Base-by-base conservation (phyloP, 2,329 filamentous ascomycete species). In the Aspergillus luchuensis region DNA sequence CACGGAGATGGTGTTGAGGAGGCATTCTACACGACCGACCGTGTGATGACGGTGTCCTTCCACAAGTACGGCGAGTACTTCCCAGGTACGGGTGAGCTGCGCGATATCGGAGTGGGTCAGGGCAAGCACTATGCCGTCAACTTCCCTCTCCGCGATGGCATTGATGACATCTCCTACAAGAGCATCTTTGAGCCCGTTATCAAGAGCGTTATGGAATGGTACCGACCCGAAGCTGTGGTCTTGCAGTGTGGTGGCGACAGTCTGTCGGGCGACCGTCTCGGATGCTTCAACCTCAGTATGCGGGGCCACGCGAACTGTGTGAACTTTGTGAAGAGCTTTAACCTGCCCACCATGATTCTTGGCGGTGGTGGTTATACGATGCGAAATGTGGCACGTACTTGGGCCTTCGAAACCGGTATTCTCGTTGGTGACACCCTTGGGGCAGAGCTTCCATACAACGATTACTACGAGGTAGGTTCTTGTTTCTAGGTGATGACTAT, bases 391-490 rank as follows among this genome's bases (percentile, higher is more conserved):
- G 80, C 82, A 48, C 81, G 87, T 52, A 89, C 87, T 1, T 88
- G 85, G 86, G 81, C 81, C 21, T 85, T 81, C 68, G 80, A 97
- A 86, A 90, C 78, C 67, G 94, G 94, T 66, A 85, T 92, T 60
- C 84, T 98, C 8, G 91, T 97, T 19, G 91, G 91, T 28, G 87
- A 93, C 62, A 85, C 91, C 30, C 91, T 98, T 84, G 84, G 87
- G 10, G 84, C 89, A 5, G 88, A 91, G n/a, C 83, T 98, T 43
- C 94, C 94, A 0, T 98, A 92, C 77, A 98, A 97, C 65, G 94
- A 98, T 80, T 98, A 98, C 77, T 98, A 98, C 72, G 87, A 89
- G 74, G 83, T 84, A 72, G 69, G 76, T 47, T 33, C 4, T 11
- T 36, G 15, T n/a, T 41, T 48, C 8, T 5, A 41, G 11, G 7